Evolutionary conservation across 768 basidiomycete species (phyloP).

Genomic region (Mycena vitilis): DNA sequence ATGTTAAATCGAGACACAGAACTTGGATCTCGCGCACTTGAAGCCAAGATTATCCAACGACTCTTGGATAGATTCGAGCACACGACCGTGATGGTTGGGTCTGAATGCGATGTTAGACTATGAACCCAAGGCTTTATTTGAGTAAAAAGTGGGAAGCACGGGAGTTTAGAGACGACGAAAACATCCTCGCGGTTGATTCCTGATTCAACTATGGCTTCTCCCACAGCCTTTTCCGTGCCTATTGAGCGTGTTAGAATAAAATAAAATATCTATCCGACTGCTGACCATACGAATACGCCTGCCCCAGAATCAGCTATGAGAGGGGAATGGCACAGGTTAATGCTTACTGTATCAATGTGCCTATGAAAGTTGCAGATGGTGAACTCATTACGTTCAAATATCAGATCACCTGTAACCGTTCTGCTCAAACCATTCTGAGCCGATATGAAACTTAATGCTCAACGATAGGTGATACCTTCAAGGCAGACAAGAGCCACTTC

Average conservation of each 20-base stretch:
- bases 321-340: no score
- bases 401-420: slow-evolving; percentile 27
- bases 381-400: no score
- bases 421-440: slow-evolving; percentile 12
- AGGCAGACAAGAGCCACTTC: slow-evolving; percentile 45
- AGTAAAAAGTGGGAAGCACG: slow-evolving; percentile 31
- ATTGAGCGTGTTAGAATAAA: not conserved
- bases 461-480: slow-evolving; percentile 37
- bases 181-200: slow-evolving; percentile 50
- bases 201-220: slow-evolving; percentile 50
- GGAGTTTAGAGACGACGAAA: slow-evolving; percentile 58
- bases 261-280: not conserved
- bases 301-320: not conserved
- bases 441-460: not conserved
- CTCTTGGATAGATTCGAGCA: slow-evolving; percentile 44
- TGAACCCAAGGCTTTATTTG: not conserved
- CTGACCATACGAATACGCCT: slow-evolving; percentile 38
- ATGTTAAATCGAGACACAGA: not conserved
- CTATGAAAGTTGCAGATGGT: slow-evolving; percentile 13
- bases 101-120: slow-evolving; percentile 15
- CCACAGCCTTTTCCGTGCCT: slow-evolving; percentile 51
- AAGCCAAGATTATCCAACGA: slow-evolving; percentile 46
- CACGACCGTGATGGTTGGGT: slow-evolving; percentile 40
- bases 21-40: slow-evolving; percentile 41
- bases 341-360: slow-evolving; percentile 35